A percentile compares a stretch with the other conserved stretches of the same genome.
Conservation (phyloP, 176 grass and related monocot species). For the Avena sativa region DNA sequence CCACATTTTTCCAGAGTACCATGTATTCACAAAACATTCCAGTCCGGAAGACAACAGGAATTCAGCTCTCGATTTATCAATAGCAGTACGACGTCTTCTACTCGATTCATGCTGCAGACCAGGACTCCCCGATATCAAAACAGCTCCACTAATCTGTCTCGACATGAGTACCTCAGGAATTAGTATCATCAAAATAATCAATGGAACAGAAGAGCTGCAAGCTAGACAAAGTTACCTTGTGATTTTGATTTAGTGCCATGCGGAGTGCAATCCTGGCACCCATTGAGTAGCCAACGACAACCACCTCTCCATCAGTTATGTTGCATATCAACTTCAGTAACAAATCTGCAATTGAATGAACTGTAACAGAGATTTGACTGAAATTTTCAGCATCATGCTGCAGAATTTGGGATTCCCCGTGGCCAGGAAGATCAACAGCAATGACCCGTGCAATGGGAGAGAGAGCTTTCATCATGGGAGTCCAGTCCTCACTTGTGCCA, state of each 20-base stretch:
- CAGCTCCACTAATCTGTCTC: constrained; percentile 76
- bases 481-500: constrained; percentile 89
- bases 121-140: constrained; percentile 91
- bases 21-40: constrained; percentile 73
- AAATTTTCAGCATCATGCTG: constrained; percentile 42
- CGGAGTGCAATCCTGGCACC: constrained; percentile 93
- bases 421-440: constrained; percentile 90
- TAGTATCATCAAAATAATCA: constrained; percentile 37
- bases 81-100: constrained; percentile 57
- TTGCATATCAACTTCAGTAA: constrained; percentile 69
- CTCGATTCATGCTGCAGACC: constrained; percentile 72
- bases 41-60: constrained; percentile 73
- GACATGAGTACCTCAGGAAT: constrained; percentile 25
- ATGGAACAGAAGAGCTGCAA: constrained; percentile 21
- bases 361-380: constrained; percentile 49
- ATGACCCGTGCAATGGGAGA: constrained; percentile 59
- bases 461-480: constrained; percentile 78
- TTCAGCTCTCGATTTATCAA: constrained; percentile 81
- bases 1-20: constrained; percentile 88
- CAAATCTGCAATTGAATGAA: constrained; percentile 67
- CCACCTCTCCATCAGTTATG: constrained; percentile 66
- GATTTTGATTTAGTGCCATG: constrained; percentile 76
- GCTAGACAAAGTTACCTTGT: constrained; percentile 62
- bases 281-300: constrained; percentile 94
- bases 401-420: constrained; percentile 66